phyloP scores from a whole-genome alignment of 495 filamentous ascomycete genomes.

The Hypomontagnella monticulosa region DNA sequence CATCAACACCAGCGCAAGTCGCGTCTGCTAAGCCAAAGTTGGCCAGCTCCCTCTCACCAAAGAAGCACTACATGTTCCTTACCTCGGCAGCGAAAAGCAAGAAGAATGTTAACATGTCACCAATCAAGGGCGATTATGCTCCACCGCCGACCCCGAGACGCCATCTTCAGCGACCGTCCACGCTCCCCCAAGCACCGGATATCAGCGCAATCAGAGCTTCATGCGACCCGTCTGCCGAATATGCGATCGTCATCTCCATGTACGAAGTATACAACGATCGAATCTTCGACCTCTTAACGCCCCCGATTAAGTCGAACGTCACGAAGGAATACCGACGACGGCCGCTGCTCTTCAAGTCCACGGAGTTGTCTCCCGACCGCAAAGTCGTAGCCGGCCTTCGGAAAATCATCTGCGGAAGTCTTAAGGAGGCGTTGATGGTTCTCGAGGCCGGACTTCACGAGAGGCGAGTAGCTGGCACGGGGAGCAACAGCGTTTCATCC shows the following conservation, averaged over 20 bases:
- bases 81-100: conserved; percentile 53
- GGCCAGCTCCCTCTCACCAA: conserved; percentile 31
- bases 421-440: conserved; percentile 89
- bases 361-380: conserved; percentile 81
- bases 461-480: conserved; percentile 87
- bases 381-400: conserved; percentile 92
- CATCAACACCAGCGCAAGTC: conserved; percentile 27
- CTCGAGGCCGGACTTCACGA: conserved; percentile 90
- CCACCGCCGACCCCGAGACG: conserved; percentile 64
- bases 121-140: conserved; percentile 53
- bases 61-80: conserved; percentile 55
- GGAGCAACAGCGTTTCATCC: conserved; percentile 86
- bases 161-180: conserved; percentile 67
- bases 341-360: conserved; percentile 85
- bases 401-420: conserved; percentile 86
- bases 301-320: conserved; percentile 55
- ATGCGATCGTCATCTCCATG: conserved; percentile 92
- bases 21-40: conserved; percentile 42
- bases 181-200: conserved; percentile 76
- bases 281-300: conserved; percentile 90
- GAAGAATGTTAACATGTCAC: conserved; percentile 51
- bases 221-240: conserved; percentile 78
- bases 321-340: conserved; percentile 77
- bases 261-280: conserved; percentile 99
- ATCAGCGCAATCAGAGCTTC: conserved; percentile 74